phyloP scores from a whole-genome alignment of 305 asterid genomes.

The Rubia tinctorum region DNA sequence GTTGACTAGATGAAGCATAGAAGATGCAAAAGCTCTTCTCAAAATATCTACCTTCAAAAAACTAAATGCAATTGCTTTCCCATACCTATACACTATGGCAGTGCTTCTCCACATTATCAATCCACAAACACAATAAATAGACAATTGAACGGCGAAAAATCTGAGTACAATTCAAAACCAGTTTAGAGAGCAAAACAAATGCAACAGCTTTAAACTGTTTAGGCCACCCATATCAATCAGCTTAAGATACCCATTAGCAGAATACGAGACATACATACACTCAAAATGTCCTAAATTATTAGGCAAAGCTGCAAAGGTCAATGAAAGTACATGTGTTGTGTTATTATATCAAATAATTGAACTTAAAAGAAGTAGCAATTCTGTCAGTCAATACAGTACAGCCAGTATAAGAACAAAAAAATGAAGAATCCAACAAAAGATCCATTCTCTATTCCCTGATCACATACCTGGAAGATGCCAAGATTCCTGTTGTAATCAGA shows the following conservation, averaged over 20 bases:
- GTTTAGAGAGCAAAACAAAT: not conserved
- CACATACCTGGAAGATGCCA: conserved; percentile 87
- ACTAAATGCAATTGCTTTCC: not conserved
- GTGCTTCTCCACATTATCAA: not conserved
- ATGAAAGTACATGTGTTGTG: not conserved
- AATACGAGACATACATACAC: not conserved
- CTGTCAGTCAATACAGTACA: not conserved
- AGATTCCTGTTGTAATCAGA: conserved; percentile 85
- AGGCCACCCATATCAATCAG: not conserved
- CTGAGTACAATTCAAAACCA: not conserved
- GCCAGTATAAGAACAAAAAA: not conserved
- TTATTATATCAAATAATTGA: not conserved
- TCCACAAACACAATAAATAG: too few relatives aligned
- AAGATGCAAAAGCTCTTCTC: not conserved
- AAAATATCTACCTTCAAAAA: not conserved
- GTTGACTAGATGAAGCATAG: not conserved
- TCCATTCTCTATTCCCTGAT: not conserved
- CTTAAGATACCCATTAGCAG: not conserved
- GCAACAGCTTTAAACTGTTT: not conserved
- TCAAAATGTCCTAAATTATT: not conserved
- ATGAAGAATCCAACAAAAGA: not conserved
- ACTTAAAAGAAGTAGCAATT: not conserved
- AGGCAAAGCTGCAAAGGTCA: not conserved
- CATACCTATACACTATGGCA: not conserved
- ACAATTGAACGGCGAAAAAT: not conserved